A percentile compares a stretch with the other conserved stretches of the same genome.
These are phyloP conservation scores for Stipa capillata DNA, from an alignment of 176 grass and related monocot genomes.

Conservation along the genomic window DNA sequence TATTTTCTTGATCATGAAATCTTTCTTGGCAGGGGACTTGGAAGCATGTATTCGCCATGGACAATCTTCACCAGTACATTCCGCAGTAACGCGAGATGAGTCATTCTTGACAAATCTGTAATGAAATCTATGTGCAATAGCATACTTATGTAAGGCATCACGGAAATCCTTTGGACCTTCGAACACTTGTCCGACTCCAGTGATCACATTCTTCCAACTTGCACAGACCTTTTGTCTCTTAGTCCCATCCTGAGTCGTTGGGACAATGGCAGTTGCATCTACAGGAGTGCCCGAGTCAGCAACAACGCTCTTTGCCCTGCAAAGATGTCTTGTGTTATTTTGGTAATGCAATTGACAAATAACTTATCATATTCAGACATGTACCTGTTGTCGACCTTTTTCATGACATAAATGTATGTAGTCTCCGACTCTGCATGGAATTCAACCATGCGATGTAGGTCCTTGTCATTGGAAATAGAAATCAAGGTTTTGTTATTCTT, in stretches of 20 bases:
- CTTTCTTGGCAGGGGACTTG: slow-evolving; percentile 53
- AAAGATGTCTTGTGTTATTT: slow-evolving; percentile 15
- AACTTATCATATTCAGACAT: background rate
- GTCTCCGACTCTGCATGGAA: slow-evolving; percentile 72
- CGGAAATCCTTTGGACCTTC: slow-evolving; percentile 77
- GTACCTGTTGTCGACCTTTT: slow-evolving; percentile 88
- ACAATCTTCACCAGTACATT: slow-evolving; percentile 77
- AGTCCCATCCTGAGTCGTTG: slow-evolving; percentile 48
- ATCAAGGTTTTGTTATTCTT: slow-evolving; percentile 82
- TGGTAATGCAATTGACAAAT: background rate
- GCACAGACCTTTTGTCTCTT: slow-evolving; percentile 73
- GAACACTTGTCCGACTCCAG: slow-evolving; percentile 87
- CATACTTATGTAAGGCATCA: slow-evolving; percentile 88
- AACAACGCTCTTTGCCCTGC: slow-evolving; percentile 54
- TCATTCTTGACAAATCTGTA: slow-evolving; percentile 97
- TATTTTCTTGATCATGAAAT: slow-evolving; percentile 96
- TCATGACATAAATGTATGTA: slow-evolving; percentile 79
- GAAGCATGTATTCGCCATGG: slow-evolving; percentile 92
- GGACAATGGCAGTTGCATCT: slow-evolving; percentile 30
- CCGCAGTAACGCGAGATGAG: slow-evolving; percentile 69
- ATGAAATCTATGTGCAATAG: slow-evolving; percentile 81
- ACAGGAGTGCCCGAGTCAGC: slow-evolving; percentile 40
- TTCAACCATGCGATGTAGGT: slow-evolving; percentile 85
- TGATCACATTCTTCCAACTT: slow-evolving; percentile 75
- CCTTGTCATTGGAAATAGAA: slow-evolving; percentile 96